Evolutionary conservation across 768 basidiomycete genomes (phyloP).

Genomic region (Phanerodontia chrysosporium): DNA sequence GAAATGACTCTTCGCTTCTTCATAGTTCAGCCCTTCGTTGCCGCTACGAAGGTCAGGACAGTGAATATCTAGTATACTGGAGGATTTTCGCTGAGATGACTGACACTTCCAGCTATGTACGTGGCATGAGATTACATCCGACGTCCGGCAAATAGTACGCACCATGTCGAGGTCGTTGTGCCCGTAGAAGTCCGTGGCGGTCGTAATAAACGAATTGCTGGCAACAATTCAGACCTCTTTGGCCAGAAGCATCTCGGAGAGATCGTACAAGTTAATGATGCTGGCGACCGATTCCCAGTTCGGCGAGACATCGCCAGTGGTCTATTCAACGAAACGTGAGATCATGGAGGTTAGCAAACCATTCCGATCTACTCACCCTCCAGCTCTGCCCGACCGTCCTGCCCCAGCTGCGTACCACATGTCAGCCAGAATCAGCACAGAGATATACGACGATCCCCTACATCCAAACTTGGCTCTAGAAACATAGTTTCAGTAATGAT

Average conservation of each 20-base stretch:
- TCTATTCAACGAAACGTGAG: no score
- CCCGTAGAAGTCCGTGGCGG: slow-evolving; percentile 63
- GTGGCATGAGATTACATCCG: no score
- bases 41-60: no score
- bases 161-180: slow-evolving; percentile 71
- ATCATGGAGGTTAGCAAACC: no score
- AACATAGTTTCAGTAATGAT: no score
- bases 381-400: slow-evolving; percentile 57
- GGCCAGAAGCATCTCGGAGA: not conserved
- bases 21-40: slow-evolving; percentile 55
- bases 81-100: no score
- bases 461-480: slow-evolving; percentile 18
- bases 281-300: slow-evolving; percentile 46
- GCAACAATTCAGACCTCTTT: not conserved
- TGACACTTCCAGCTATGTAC: not conserved
- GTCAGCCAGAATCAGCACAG: slow-evolving; percentile 5
- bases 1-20: slow-evolving; percentile 67
- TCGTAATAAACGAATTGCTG: slow-evolving; percentile 63
- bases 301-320: slow-evolving; percentile 28
- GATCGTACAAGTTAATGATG: slow-evolving; percentile 50
- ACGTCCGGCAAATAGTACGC: no score
- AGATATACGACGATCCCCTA: not conserved
- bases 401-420: slow-evolving; percentile 68
- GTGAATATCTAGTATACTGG: no score
- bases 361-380: slow-evolving; percentile 48